phyloP scores from a whole-genome alignment of 805 yeast species.

The Hanseniaspora singularis region DNA sequence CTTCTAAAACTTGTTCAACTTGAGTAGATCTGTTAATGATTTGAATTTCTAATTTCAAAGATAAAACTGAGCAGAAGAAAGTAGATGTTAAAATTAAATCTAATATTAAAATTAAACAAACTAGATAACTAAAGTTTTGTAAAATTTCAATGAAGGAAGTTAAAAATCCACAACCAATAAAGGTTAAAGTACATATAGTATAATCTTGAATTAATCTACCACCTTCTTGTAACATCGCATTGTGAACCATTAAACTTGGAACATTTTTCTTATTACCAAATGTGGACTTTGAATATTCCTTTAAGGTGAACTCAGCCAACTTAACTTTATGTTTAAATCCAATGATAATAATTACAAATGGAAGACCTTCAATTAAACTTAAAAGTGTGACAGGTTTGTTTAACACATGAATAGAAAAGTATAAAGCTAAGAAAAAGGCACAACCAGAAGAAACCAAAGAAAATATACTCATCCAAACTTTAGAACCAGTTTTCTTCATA shows the following conservation, averaged over 20 bases:
- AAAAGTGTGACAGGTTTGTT: constrained; percentile 55
- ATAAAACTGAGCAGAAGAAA: constrained; percentile 69
- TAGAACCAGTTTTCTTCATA: constrained; percentile 68
- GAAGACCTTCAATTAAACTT: constrained; percentile 78
- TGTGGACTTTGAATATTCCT: constrained; percentile 28
- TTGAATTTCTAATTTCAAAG: constrained; percentile 79
- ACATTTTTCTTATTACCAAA: constrained; percentile 24
- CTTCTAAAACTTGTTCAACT: constrained; percentile 71
- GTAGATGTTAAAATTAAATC: constrained; percentile 68
- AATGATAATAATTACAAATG: constrained; percentile 80
- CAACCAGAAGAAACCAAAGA: constrained; percentile 67
- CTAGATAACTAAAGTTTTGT: constrained; percentile 65
- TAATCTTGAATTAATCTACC: constrained; percentile 52
- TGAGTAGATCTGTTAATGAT: constrained; percentile 71
- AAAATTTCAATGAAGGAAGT: constrained; percentile 61
- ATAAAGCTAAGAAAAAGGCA: constrained; percentile 72
- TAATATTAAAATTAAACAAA: constrained; percentile 54
- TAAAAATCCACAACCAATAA: constrained; percentile 51
- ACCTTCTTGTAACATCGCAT: constrained; percentile 31
- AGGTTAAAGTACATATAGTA: constrained; percentile 55
- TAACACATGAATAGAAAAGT: constrained; percentile 44
- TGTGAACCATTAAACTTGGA: constrained; percentile 26
- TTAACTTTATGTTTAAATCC: constrained; percentile 81
- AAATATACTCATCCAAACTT: constrained; percentile 74
- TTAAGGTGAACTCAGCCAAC: constrained; percentile 49